A percentile compares a stretch with the other conserved stretches of the same genome.
Conservation (phyloP, 495 filamentous ascomycete species). For the Xeromyces bisporus region DNA sequence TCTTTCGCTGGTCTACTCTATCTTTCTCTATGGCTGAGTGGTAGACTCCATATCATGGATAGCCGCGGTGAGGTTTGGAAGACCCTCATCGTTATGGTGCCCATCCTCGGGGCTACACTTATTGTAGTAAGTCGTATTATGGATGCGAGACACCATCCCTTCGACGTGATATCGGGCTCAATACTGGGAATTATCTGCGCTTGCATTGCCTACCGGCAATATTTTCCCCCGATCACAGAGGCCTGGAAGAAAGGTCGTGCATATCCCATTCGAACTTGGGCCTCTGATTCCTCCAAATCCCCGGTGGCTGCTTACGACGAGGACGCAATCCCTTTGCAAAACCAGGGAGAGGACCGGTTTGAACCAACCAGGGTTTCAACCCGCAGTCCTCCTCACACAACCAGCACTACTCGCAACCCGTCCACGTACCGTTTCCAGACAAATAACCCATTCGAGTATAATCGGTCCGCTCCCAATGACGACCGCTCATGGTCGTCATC, state of each 20-base stretch:
- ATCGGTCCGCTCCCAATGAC: constrained; percentile 15
- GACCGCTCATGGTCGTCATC: constrained; percentile 28
- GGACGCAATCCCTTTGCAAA: constrained; percentile 16
- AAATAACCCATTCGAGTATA: constrained; percentile 14
- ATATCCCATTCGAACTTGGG: constrained; percentile 45
- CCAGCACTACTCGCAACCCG: constrained; percentile 2
- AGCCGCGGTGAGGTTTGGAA: constrained; percentile 65
- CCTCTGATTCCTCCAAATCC: constrained; percentile 17
- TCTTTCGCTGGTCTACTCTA: constrained; percentile 72
- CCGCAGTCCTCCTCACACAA: constrained; percentile 1
- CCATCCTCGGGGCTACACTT: constrained; percentile 35
- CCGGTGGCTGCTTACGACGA: constrained; percentile 5
- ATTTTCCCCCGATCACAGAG: constrained; percentile 39
- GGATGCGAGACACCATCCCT: constrained; percentile 77
- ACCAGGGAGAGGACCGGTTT: constrained; percentile 18
- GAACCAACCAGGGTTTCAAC: constrained; percentile 1
- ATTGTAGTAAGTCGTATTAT: constrained; percentile 43
- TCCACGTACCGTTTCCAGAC: constrained; percentile 4
- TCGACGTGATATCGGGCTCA: constrained; percentile 70
- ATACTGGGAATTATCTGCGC: constrained; percentile 41
- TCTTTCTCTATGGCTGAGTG: constrained; percentile 43
- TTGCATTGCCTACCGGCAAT: constrained; percentile 35
- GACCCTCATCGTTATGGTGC: constrained; percentile 47
- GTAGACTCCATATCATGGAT: constrained; percentile 40
- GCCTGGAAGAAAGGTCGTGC: constrained; percentile 44